phyloP scores from a whole-genome alignment of 129 eudicot species.

The Saposhnikovia divaricata region DNA sequence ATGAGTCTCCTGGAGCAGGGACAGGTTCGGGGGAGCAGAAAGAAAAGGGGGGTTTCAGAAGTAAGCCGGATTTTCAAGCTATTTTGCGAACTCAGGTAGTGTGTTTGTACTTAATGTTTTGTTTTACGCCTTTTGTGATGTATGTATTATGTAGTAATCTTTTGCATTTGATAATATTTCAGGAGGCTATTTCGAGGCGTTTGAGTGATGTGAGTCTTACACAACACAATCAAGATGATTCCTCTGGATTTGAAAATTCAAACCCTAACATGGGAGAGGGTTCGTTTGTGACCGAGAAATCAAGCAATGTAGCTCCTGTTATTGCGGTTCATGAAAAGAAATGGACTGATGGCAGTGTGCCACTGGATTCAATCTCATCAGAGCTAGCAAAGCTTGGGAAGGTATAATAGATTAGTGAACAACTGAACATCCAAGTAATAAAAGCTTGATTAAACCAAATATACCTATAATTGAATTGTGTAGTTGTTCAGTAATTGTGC shows the following conservation, averaged over 20 bases:
- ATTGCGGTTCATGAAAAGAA: conserved; percentile 91
- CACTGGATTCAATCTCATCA: conserved; percentile 57
- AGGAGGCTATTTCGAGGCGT: conserved; percentile 95
- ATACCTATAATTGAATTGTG: background rate
- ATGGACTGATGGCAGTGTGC: conserved; percentile 98
- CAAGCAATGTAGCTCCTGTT: conserved; percentile 41
- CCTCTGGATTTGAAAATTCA: conserved; percentile 29
- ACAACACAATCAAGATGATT: conserved; percentile 31
- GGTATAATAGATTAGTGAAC: conserved; percentile 29
- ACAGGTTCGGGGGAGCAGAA: conserved; percentile 38
- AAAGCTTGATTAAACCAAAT: background rate
- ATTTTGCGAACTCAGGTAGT: conserved; percentile 84
- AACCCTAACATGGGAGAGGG: conserved; percentile 28
- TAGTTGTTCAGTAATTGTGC: background rate
- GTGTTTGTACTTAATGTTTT: background rate
- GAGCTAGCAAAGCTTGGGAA: conserved; percentile 77
- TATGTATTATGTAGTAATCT: background rate
- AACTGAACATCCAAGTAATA: background rate
- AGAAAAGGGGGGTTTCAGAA: conserved; percentile 47
- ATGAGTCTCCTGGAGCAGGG: conserved; percentile 46
- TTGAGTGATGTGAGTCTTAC: conserved; percentile 61
- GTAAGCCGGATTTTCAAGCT: conserved; percentile 72
- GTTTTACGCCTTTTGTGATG: background rate
- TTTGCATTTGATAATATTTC: conserved; percentile 12
- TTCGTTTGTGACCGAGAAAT: conserved; percentile 29